Conservation (phyloP, 352 stramenopile species). For the Hyphochytrium catenoides region DNA sequence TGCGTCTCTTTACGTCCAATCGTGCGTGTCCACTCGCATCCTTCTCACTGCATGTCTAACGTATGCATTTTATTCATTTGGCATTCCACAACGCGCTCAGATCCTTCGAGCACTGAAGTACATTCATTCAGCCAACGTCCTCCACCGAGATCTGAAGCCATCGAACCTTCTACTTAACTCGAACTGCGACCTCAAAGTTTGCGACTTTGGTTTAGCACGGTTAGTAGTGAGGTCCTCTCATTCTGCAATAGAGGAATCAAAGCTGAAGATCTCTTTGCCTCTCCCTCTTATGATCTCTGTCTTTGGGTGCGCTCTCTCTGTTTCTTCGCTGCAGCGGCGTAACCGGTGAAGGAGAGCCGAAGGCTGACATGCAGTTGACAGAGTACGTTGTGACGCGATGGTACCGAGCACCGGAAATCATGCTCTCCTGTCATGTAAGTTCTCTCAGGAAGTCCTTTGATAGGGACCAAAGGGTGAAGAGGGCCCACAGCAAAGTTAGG, state of each 20-base stretch:
- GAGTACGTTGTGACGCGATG: constrained; percentile 81
- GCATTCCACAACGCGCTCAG: constrained; percentile 28
- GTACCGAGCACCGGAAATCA: constrained; percentile 81
- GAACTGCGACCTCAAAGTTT: constrained; percentile 75
- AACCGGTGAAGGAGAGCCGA: constrained; percentile 10
- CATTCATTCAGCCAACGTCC: constrained; percentile 77
- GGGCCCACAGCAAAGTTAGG: no score
- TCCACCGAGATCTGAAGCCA: constrained; percentile 90
- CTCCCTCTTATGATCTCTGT: no score
- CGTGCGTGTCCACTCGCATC: neutral
- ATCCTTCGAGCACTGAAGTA: constrained; percentile 84
- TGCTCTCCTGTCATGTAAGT: constrained; percentile 85
- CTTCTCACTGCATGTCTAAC: neutral
- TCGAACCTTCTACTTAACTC: constrained; percentile 89
- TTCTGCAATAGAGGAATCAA: no score
- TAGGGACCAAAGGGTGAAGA: no score
- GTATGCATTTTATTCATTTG: neutral
- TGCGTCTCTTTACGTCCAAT: no score
- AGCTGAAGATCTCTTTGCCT: no score
- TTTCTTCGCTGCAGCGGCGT: no score
- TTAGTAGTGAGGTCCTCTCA: no score
- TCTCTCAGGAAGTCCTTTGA: no score
- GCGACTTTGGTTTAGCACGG: constrained; percentile 68
- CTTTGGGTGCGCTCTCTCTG: no score
- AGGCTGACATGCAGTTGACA: constrained; percentile 62